Conservation (phyloP, 345 rosid genomes). For the Populus ilicifolia region DNA sequence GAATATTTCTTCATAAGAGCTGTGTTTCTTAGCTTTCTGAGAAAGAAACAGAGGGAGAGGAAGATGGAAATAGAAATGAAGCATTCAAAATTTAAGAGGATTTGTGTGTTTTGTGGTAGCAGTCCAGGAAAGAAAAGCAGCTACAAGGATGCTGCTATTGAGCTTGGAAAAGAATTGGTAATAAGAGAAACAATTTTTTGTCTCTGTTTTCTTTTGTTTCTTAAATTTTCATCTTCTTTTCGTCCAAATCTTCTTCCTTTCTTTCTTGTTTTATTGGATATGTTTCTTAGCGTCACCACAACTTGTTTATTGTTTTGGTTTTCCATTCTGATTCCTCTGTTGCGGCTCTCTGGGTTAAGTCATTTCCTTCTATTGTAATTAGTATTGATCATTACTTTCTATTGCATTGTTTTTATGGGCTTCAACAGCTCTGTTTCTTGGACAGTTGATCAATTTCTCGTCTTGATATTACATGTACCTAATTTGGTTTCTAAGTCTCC, state of each 20-base stretch:
- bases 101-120: constrained; percentile 35
- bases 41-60: constrained; percentile 6
- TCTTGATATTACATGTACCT: background rate
- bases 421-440: background rate
- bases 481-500: background rate
- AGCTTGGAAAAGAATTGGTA: constrained; percentile 34
- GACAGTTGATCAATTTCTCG: background rate
- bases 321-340: background rate
- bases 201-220: background rate
- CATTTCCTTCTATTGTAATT: background rate
- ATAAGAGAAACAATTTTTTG: background rate
- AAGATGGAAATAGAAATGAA: constrained; percentile 17
- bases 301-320: background rate
- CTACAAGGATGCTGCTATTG: constrained; percentile 33
- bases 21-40: background rate
- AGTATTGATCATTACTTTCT: background rate
- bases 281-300: background rate
- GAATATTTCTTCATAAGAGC: background rate
- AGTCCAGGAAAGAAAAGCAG: constrained; percentile 32
- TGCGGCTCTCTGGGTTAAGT: constrained; percentile 1
- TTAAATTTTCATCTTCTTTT: background rate
- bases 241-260: background rate
- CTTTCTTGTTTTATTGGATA: background rate
- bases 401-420: background rate
- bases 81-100: constrained; percentile 25